Base-by-base conservation (phyloP, 2,329 filamentous ascomycete species). In the Exutisphaerella laricina region DNA sequence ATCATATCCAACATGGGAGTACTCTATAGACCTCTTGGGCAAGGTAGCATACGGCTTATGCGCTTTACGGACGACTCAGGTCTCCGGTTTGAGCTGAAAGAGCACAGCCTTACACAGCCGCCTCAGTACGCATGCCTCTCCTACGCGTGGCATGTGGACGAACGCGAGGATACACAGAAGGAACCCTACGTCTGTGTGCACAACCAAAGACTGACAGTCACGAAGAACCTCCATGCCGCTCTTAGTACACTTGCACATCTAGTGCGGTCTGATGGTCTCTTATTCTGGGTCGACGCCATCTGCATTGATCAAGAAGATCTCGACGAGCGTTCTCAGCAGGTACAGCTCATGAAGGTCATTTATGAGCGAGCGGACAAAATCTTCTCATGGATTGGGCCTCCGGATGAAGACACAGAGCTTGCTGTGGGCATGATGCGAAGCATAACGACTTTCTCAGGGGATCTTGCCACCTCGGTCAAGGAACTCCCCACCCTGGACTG, bases 201-300 rank as follows among this genome's bases (percentile, higher is more conserved):
- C 13, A 25, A 16, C 12, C 25, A 28, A 10, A 2, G 8, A 9
- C 13, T 5, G 16, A n/a, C 6, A 16, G 14, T 29, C 4, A 22
- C 16, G 22, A 13, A 12, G 9, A 39, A 39, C 16, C 23, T 39
- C 5, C 16, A 29, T 13, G 36, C 28, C 4, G 36, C 36, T 6
- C 23, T 39, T 4, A 5, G 5, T 17, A 20, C n/a, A 20, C 36
- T 39, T 5, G 36, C 22, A 8, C 21, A 20, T 4, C 8, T 39
- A 12, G 36, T 25, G 10, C 22, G 21, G 6, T 16, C 22, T 6
- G 4, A 18, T 5, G 13, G 13, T 6, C 17, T 16, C 3, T n/a
- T 23, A 17, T 41, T 46, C 13, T 51, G 48, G 45, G 33, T 43
- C 9, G 48, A 51, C 33, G 42, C 37, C 1, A 3, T 51, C 3